Base-by-base conservation (phyloP, 805 yeast genomes). In the Grigorovia yakushimaensis region DNA sequence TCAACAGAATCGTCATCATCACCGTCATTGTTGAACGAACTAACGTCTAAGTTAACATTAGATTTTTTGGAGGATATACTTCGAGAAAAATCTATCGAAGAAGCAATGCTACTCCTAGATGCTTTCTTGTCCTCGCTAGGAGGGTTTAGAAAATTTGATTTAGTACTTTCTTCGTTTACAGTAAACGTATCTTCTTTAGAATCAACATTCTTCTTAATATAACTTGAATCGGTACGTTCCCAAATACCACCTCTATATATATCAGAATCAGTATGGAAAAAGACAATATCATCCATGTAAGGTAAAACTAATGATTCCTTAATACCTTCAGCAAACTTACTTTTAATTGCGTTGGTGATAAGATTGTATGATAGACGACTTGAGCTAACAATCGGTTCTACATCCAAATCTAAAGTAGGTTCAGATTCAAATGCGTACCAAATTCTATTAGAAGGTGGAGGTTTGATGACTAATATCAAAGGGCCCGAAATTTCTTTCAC, bases 171-270 rank as follows among this genome's bases (percentile, higher is more conserved):
- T 10, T 7, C 13, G 33, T 7, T 27, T 27, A 27, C 13, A 27
- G 15, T 27, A 27, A n/a, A n/a, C n/a, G 33, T 27, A 27, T 27
- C 33, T 10, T 27, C 15, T 27, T 27, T 27, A 27, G 33, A 10
- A n/a, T n/a, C n/a, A 5, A 15, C 13, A 27, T 27, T 27, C 4
- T 7, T 27, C 4, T 33, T 33, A 17, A 33, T 15, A 7, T 13
- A 15, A 13, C 15, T 7, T 33, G 37, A n/a, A 33, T 33, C 37
- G 4, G 37, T 13, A n/a, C 37, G 48, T 30, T 59, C 88, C 98
- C 98, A 91, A 21, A 91, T 79, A 17, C 98, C 98, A 44, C 96
- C 98, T 52, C 96, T 76, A 62, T 80, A 93, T 13, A 87, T 65
- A 52, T 87, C 95, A 38, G 66, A 73, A 2, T 67, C 64, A 0